Conservation (phyloP, 139 green algal species). For the Pedinophyceae sp. region DNA sequence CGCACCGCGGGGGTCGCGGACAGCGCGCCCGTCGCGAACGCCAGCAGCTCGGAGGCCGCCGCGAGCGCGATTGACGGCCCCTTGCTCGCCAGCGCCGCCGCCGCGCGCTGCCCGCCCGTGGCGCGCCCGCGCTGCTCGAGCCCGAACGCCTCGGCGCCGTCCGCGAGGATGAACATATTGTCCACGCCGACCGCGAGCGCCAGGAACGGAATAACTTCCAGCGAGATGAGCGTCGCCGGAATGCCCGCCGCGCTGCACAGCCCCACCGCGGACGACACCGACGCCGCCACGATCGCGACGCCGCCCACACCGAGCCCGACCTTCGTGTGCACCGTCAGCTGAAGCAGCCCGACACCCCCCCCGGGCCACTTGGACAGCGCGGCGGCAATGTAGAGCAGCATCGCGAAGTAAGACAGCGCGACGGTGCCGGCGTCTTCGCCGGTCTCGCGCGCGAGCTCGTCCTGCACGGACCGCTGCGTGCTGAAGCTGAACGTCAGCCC, state of each 20-base stretch:
- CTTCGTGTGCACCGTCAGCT: conserved; percentile 23
- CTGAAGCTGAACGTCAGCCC: conserved; percentile 54
- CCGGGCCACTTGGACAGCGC: conserved; percentile 25
- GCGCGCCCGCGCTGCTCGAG: conserved; percentile 28
- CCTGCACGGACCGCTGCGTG: conserved; percentile 59
- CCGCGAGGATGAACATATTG: conserved; percentile 90
- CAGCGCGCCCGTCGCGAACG: conserved; percentile 54
- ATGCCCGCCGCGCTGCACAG: conserved; percentile 37
- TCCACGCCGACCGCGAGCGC: conserved; percentile 80
- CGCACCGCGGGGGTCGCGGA: conserved; percentile 68
- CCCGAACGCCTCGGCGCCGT: conserved; percentile 50
- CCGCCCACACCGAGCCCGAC: conserved; percentile 43
- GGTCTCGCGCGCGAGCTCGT: conserved; percentile 69
- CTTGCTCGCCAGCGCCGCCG: conserved; percentile 38
- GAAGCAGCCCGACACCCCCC: neutral
- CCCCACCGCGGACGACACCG: conserved; percentile 48
- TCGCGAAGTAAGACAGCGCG: conserved; percentile 59
- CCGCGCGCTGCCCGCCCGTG: conserved; percentile 39
- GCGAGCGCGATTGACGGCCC: conserved; percentile 79
- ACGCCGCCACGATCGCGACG: conserved; percentile 47
- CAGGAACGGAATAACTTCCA: conserved; percentile 86
- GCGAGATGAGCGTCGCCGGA: conserved; percentile 54
- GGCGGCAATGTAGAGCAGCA: conserved; percentile 66
- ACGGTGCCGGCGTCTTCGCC: conserved; percentile 43
- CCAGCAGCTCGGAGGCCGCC: conserved; percentile 44